A percentile compares a stretch with the other conserved stretches of the same genome.
phyloP scores from a whole-genome alignment of 2,329 filamentous ascomycete genomes.

The Hypoxylon sp. region DNA sequence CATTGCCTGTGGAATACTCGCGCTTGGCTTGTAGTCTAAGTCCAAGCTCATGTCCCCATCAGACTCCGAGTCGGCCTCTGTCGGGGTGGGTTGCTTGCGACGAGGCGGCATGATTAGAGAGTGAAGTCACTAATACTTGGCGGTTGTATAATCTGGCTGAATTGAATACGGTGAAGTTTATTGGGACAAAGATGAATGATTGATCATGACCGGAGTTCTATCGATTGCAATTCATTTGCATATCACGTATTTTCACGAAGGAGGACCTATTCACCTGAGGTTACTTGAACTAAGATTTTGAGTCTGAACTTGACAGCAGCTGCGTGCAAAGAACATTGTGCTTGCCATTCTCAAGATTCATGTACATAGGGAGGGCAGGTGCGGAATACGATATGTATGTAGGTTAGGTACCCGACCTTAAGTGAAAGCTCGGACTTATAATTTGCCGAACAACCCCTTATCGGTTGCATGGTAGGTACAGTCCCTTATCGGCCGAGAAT shows the following conservation, averaged over 20 bases:
- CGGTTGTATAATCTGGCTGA: no score
- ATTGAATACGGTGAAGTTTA: not conserved
- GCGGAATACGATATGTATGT: no score
- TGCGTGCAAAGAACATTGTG: not conserved
- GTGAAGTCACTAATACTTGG: not conserved
- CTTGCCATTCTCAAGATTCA: slow-evolving; percentile 11
- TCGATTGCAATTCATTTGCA: not conserved
- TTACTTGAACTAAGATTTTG: not conserved
- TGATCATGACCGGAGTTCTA: not conserved
- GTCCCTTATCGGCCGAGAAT: slow-evolving; percentile 29
- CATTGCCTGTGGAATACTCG: slow-evolving; percentile 38
- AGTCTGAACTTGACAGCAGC: not conserved
- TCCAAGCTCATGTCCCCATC: slow-evolving; percentile 23
- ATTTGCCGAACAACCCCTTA: not conserved
- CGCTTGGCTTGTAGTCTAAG: slow-evolving; percentile 11
- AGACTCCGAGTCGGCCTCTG: slow-evolving; percentile 30
- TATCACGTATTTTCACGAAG: not conserved
- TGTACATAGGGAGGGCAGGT: not conserved
- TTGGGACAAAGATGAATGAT: not conserved
- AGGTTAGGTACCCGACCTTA: no score
- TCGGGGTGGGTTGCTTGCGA: slow-evolving; percentile 28
- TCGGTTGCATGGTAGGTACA: no score
- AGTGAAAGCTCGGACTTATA: not conserved
- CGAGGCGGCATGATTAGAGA: slow-evolving; percentile 20
- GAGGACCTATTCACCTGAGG: not conserved